These are phyloP conservation scores for Thermothelomyces thermophilus DNA, from an alignment of 2,329 filamentous ascomycete species.

Conservation along the genomic window DNA sequence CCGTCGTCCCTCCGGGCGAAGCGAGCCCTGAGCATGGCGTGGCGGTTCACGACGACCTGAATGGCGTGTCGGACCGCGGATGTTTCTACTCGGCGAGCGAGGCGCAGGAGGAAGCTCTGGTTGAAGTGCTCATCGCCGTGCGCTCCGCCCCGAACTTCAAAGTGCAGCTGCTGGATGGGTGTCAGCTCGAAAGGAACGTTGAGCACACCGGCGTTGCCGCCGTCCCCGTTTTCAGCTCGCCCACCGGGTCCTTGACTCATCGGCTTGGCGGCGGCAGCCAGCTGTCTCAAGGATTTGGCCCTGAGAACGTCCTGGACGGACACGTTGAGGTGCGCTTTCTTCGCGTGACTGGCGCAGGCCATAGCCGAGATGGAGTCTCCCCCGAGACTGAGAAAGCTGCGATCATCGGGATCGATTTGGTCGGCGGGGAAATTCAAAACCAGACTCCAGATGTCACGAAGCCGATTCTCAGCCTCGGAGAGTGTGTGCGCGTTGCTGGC, in stretches of 20 bases:
- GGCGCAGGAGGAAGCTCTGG: constrained; percentile 37
- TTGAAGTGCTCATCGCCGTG: constrained; percentile 36
- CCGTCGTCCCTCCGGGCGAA: constrained; percentile 24
- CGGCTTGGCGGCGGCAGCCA: constrained; percentile 19
- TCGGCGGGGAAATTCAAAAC: constrained; percentile 31
- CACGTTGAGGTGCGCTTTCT: constrained; percentile 27
- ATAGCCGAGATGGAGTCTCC: constrained; percentile 42
- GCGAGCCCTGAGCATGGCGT: constrained; percentile 33
- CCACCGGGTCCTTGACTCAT: background rate
- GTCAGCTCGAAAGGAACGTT: constrained; percentile 35
- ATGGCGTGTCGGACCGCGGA: constrained; percentile 22
- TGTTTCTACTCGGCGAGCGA: constrained; percentile 26
- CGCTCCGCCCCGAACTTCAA: constrained; percentile 28
- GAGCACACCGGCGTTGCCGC: constrained; percentile 6
- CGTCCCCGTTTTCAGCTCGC: constrained; percentile 3
- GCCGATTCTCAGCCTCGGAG: constrained; percentile 3
- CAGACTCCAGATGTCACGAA: constrained; percentile 20
- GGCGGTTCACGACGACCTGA: constrained; percentile 26
- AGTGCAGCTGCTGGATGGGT: constrained; percentile 40
- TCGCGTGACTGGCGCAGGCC: constrained; percentile 35
- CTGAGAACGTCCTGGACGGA: constrained; percentile 31
- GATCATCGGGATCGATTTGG: constrained; percentile 27
- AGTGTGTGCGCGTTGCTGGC: background rate
- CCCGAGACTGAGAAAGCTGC: constrained; percentile 35
- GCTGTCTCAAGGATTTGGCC: constrained; percentile 26